Evolutionary conservation across 805 yeast genomes (phyloP), one percentile per base, ranked within the genome.

Genomic region (Candida glaebosa): DNA sequence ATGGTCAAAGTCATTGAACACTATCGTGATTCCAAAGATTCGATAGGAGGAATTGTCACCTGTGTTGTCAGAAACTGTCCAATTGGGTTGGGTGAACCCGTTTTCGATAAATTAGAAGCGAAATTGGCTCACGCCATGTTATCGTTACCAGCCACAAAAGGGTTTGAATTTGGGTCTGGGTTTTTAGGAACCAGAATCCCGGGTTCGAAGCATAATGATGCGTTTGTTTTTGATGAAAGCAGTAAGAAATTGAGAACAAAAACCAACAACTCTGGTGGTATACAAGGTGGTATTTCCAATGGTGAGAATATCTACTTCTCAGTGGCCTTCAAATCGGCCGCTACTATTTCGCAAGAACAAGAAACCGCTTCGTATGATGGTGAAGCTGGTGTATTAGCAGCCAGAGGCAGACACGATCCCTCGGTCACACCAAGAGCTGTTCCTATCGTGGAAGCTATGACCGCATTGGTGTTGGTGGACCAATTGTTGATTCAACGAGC

Each of bases 371-470:
- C 93, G 37, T 93, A 90, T 68, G 90, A 86, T 18, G 99, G 99
- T 55, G 75, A 77, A 51, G 80, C 70, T 38, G 99, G 99, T 58
- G 79, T 83, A 7, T 74, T 93, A 45, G 96, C 93, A 40, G 96
- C 99, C 26, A 83, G 91, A 63, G 99, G 99, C 42, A 86, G 99
- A 76, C 99, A 93, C 58, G 99, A 93, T 62, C 99, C 99, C 25
- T 87, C 90, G 57, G 99, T 93, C 41, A 95, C 95, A 16, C 99
- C 99, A 51, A 82, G 99, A 65, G 99, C 99, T 31, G 88, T 93
- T 46, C 98, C 99, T 39, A 93, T 93, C 57, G 98, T 93, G 22
- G 99, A 93, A 71, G 87, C 98, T 31, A 91, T 93, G 98, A 79
- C 98, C 37, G 93, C 97, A n/a, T 73, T 93, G 50, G 96, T 88